Percentiles rank a stretch among this genome's conserved stretches.
These are phyloP conservation scores for Ascochyta clinopodiicola DNA, from an alignment of 2,329 filamentous ascomycete species.

Conservation along the genomic window DNA sequence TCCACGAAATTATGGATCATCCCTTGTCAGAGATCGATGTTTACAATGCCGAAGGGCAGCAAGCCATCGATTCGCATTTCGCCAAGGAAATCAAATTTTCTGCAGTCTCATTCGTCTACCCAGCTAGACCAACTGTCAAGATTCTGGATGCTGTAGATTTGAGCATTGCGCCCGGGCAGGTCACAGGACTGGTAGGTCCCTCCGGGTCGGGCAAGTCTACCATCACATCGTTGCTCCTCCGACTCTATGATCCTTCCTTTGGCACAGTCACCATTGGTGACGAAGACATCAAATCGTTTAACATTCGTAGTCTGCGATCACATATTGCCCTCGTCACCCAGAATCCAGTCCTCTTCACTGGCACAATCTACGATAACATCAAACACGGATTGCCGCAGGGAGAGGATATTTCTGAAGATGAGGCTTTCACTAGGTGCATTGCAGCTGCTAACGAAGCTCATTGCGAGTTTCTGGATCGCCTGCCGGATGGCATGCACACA, in stretches of 20 bases:
- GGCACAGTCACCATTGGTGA: conserved; percentile 38
- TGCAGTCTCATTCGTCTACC: conserved; percentile 53
- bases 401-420: conserved; percentile 35
- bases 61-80: conserved; percentile 27
- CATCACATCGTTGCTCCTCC: conserved; percentile 51
- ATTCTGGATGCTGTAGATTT: conserved; percentile 50
- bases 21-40: conserved; percentile 49
- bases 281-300: conserved; percentile 35
- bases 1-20: conserved; percentile 54
- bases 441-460: conserved; percentile 64
- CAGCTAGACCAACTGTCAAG: conserved; percentile 50
- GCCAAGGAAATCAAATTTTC: conserved; percentile 44
- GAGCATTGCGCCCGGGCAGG: conserved; percentile 46
- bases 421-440: conserved; percentile 55
- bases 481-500: conserved; percentile 46
- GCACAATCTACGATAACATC: conserved; percentile 48
- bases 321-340: conserved; percentile 45
- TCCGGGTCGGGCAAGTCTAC: conserved; percentile 56
- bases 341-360: conserved; percentile 42
- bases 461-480: conserved; percentile 45
- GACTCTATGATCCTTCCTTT: conserved; percentile 47
- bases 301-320: conserved; percentile 41
- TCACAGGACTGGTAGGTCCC: conserved; percentile 55
- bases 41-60: conserved; percentile 40
- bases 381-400: conserved; percentile 36